Conservation (phyloP, 2,329 filamentous ascomycete genomes). For the Leptographium flavum region DNA sequence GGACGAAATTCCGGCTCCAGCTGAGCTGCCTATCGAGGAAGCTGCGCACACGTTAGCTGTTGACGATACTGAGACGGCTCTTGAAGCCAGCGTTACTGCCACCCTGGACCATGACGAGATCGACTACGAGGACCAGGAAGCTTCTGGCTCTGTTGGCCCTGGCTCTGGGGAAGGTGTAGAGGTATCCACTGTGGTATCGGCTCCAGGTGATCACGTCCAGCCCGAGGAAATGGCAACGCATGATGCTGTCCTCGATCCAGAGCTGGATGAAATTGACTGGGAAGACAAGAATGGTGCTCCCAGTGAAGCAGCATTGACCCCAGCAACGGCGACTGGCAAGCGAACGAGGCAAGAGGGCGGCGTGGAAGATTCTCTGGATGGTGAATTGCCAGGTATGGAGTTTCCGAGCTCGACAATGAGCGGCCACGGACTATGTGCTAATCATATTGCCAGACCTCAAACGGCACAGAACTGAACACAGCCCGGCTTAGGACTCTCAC, state of each 20-base stretch:
- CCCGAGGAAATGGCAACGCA: conserved; percentile 4
- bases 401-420: neutral
- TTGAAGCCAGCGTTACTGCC: conserved; percentile 15
- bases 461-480: conserved; percentile 28
- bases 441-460: conserved; percentile 26
- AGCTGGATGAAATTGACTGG: conserved; percentile 21
- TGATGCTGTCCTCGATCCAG: neutral
- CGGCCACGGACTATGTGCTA: neutral
- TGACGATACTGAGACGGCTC: neutral
- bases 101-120: conserved; percentile 24
- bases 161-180: neutral
- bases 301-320: conserved; percentile 10
- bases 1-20: neutral
- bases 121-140: conserved; percentile 17
- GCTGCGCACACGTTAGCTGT: neutral
- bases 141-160: neutral
- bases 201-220: neutral
- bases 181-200: neutral
- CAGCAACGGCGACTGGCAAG: conserved; percentile 17
- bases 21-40: neutral
- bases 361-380: conserved; percentile 3
- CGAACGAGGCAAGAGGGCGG: conserved; percentile 16
- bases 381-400: conserved; percentile 21
- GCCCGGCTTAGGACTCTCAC: neutral
- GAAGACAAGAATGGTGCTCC: conserved; percentile 19